phyloP scores from a whole-genome alignment of 2,329 filamentous ascomycete genomes.

The Claviceps cyperi region DNA sequence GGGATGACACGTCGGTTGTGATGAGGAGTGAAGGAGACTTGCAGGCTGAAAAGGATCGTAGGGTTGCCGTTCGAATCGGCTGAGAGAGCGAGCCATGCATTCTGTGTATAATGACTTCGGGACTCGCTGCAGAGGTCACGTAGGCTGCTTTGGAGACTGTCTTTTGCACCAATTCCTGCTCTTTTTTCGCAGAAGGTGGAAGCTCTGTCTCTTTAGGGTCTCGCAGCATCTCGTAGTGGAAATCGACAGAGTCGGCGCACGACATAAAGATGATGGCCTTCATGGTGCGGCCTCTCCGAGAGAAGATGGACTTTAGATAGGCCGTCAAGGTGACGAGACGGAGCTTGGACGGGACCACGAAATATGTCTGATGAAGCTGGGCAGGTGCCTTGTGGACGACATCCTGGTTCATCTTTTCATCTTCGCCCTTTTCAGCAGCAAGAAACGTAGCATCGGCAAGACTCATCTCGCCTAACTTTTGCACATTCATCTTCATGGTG shows the following conservation, averaged over 20 bases:
- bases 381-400: conserved; percentile 65
- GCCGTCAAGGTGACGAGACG: conserved; percentile 78
- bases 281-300: conserved; percentile 80
- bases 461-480: conserved; percentile 86
- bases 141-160: conserved; percentile 58
- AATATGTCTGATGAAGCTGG: conserved; percentile 85
- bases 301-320: conserved; percentile 74
- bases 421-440: conserved; percentile 44
- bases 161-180: conserved; percentile 27
- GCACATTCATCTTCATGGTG: conserved; percentile 95
- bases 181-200: conserved; percentile 15
- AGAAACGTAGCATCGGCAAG: conserved; percentile 85
- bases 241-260: conserved; percentile 92
- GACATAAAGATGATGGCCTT: conserved; percentile 96
- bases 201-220: conserved; percentile 18
- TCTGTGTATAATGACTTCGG: conserved; percentile 59
- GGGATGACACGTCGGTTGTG: conserved; percentile 89
- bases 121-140: conserved; percentile 62
- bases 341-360: conserved; percentile 77
- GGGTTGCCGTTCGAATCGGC: conserved; percentile 70
- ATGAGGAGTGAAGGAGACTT: conserved; percentile 68
- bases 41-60: conserved; percentile 63
- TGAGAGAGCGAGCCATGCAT: conserved; percentile 90
- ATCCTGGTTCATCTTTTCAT: conserved; percentile 30
- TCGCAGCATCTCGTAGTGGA: conserved; percentile 77